Conservation (phyloP, 306 rosid species). For the Quercus alba region DNA sequence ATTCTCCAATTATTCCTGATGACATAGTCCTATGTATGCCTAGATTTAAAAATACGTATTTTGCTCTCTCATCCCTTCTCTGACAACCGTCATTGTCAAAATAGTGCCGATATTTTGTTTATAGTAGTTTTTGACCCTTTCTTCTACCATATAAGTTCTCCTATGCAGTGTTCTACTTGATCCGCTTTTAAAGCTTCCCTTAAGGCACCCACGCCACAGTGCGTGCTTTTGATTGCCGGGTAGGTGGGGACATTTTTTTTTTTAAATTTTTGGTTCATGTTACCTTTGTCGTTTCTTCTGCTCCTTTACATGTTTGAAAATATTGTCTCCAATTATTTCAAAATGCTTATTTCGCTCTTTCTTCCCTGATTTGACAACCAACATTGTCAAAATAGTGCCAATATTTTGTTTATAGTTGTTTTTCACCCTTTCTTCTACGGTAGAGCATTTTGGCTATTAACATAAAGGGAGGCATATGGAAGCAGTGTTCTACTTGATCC, state of each 20-base stretch:
- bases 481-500: too few species aligned
- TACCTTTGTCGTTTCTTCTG: conserved; percentile 5
- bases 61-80: background rate
- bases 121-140: background rate
- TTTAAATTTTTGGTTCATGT: background rate
- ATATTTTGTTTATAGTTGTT: background rate
- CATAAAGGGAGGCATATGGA: too few species aligned
- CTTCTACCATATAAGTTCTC: background rate
- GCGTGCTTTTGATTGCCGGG: too few species aligned
- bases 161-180: background rate
- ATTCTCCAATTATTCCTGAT: background rate
- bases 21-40: background rate
- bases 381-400: conserved; percentile 20
- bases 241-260: background rate
- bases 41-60: background rate
- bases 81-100: conserved; percentile 1
- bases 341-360: background rate
- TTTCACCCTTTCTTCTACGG: background rate
- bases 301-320: conserved; percentile 11
- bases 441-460: too few species aligned
- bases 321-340: conserved; percentile 1
- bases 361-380: too few species aligned
- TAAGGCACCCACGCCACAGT: too few species aligned
- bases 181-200: too few species aligned
- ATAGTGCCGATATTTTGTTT: conserved; percentile 12